Percentiles rank a stretch among this genome's conserved stretches.
Evolutionary conservation across 192 early-diverging fungal genomes (phyloP).

Genomic region (Backusella australiensis): DNA sequence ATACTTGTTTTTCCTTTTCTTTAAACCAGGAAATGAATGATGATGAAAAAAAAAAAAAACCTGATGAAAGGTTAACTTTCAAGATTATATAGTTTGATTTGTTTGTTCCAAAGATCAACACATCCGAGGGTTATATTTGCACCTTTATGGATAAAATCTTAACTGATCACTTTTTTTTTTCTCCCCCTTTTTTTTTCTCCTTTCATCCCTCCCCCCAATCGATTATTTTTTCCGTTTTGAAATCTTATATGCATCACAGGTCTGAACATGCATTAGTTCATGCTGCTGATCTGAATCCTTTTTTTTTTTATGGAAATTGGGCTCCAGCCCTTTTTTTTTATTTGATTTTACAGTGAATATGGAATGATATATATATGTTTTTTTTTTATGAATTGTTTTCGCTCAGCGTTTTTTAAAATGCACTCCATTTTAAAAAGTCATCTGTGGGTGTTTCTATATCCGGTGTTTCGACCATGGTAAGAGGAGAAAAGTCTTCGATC

Average conservation of each 20-base stretch:
- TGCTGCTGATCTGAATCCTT: background rate
- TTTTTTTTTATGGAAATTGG: background rate
- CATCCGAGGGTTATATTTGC: background rate
- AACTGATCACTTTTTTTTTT: background rate
- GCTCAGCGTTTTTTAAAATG: conserved; percentile 7
- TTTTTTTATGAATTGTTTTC: background rate
- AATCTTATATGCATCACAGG: background rate
- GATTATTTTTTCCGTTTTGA: background rate
- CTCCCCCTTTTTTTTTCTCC: background rate
- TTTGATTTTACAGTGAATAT: conserved; percentile 1
- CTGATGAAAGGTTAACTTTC: background rate
- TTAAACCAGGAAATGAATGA: background rate
- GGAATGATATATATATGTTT: background rate
- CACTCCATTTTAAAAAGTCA: conserved; percentile 1
- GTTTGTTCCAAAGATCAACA: conserved; percentile 2
- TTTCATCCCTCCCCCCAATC: background rate
- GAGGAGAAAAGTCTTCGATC: background rate
- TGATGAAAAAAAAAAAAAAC: background rate
- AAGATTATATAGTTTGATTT: background rate
- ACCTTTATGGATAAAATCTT: background rate
- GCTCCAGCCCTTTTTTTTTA: background rate
- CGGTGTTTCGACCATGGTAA: conserved; percentile 9
- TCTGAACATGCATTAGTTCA: background rate
- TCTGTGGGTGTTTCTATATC: conserved; percentile 6
- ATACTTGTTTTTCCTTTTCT: background rate